Conservation (phyloP, 2,329 filamentous ascomycete species). For the Colletotrichum truncatum region DNA sequence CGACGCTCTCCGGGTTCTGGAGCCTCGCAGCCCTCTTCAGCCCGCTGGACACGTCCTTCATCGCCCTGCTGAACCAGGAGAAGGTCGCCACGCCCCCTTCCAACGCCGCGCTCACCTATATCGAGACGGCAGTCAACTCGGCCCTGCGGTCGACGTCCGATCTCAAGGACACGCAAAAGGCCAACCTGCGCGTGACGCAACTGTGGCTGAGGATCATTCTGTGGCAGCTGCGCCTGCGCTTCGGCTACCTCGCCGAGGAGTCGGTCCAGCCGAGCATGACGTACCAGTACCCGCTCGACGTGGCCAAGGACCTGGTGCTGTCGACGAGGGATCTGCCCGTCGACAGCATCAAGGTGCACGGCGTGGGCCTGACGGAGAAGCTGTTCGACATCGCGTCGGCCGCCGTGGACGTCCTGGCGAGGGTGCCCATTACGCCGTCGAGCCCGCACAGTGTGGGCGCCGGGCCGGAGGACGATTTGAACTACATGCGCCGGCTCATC, state of each 20-base stretch:
- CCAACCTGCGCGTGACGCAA: constrained; percentile 54
- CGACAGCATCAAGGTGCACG: constrained; percentile 51
- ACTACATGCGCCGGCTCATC: constrained; percentile 48
- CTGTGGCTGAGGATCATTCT: constrained; percentile 55
- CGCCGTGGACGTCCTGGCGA: constrained; percentile 53
- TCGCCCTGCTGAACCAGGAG: constrained; percentile 51
- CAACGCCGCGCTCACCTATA: constrained; percentile 42
- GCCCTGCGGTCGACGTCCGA: constrained; percentile 43
- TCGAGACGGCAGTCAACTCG: constrained; percentile 46
- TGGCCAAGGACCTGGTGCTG: constrained; percentile 49
- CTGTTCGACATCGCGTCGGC: constrained; percentile 55
- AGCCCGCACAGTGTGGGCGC: constrained; percentile 37
- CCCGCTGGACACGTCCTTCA: constrained; percentile 52
- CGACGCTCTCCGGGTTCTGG: constrained; percentile 47
- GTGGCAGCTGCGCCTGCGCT: constrained; percentile 53
- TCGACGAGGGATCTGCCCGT: constrained; percentile 49
- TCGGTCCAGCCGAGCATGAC: constrained; percentile 44
- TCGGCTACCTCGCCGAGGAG: constrained; percentile 49
- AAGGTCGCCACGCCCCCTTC: constrained; percentile 41
- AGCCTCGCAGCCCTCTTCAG: constrained; percentile 50
- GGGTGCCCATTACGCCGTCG: constrained; percentile 45
- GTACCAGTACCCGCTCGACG: constrained; percentile 52
- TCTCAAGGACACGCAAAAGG: constrained; percentile 53
- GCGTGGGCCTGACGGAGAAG: constrained; percentile 57
- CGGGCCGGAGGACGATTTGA: constrained; percentile 46